phyloP scores from a whole-genome alignment of 495 filamentous ascomycete species.

The Daldinia childiae region DNA sequence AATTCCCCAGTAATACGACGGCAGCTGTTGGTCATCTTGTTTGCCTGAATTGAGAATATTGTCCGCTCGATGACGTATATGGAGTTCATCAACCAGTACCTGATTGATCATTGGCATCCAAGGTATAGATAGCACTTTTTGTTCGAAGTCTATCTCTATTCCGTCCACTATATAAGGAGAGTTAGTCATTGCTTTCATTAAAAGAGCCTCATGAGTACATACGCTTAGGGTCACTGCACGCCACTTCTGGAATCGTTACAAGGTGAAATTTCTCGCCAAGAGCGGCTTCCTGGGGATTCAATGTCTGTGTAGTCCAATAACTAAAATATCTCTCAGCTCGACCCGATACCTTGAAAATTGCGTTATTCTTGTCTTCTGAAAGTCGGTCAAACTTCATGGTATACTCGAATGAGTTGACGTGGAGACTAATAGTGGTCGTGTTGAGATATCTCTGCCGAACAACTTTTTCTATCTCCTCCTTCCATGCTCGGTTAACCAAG shows the following conservation, averaged over 20 bases:
- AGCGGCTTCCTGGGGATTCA: neutral
- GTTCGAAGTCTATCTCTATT: neutral
- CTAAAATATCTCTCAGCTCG: accelerated
- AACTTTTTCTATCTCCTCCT: neutral
- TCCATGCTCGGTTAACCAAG: neutral
- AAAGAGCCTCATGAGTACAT: neutral
- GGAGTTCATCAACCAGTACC: conserved; percentile 2
- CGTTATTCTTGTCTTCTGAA: neutral
- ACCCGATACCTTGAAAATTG: neutral
- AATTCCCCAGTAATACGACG: no score
- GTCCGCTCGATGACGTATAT: neutral
- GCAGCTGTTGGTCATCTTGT: no score
- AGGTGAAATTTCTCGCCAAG: neutral
- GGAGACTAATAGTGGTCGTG: neutral
- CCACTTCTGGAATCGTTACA: neutral
- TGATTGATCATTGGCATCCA: conserved; percentile 1
- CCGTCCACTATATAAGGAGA: neutral
- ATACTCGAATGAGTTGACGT: no score
- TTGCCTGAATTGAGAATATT: neutral
- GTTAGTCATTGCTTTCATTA: neutral
- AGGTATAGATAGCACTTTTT: neutral
- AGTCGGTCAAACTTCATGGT: no score
- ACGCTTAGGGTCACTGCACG: neutral
- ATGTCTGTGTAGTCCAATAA: neutral
- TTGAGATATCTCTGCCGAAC: neutral